Conservation (phyloP, 192 early-diverging fungal genomes). For the Coemansia sp. region DNA sequence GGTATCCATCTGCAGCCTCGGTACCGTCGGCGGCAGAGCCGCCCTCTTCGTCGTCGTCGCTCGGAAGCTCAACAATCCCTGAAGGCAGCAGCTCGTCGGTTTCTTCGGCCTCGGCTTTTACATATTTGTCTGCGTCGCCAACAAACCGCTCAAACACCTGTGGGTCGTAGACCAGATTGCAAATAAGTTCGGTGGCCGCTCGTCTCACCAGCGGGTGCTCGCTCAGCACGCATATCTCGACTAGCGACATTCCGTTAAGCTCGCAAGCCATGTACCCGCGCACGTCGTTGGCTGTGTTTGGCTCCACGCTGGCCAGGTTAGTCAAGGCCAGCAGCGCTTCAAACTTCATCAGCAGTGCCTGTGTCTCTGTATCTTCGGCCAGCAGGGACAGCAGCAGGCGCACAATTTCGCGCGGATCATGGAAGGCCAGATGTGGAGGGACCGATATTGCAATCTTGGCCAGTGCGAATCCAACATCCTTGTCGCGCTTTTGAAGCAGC, state of each 20-base stretch:
- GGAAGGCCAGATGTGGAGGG: constrained; percentile 84
- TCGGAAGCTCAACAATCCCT: constrained; percentile 31
- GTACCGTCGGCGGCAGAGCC: not conserved
- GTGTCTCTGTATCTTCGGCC: constrained; percentile 43
- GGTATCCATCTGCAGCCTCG: constrained; percentile 28
- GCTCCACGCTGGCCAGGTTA: constrained; percentile 71
- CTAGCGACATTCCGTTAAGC: constrained; percentile 59
- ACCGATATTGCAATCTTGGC: constrained; percentile 92
- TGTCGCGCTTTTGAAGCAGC: constrained; percentile 31
- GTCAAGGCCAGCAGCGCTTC: constrained; percentile 92
- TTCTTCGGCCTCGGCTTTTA: constrained; percentile 1
- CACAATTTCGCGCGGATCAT: constrained; percentile 63
- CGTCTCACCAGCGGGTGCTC: constrained; percentile 73
- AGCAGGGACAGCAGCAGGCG: constrained; percentile 59
- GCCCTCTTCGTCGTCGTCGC: constrained; percentile 13
- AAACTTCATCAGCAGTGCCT: constrained; percentile 66
- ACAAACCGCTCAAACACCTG: constrained; percentile 77
- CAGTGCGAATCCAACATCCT: constrained; percentile 70
- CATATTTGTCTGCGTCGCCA: constrained; percentile 19
- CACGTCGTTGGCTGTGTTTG: constrained; percentile 56
- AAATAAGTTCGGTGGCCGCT: constrained; percentile 86
- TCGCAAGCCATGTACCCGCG: constrained; percentile 57
- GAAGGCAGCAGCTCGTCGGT: constrained; percentile 5
- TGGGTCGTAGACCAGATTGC: constrained; percentile 87
- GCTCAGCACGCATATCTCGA: constrained; percentile 80